Evolutionary conservation across 176 grass and related monocot species (phyloP).

Genomic region (Hyparrhenia diplandra): DNA sequence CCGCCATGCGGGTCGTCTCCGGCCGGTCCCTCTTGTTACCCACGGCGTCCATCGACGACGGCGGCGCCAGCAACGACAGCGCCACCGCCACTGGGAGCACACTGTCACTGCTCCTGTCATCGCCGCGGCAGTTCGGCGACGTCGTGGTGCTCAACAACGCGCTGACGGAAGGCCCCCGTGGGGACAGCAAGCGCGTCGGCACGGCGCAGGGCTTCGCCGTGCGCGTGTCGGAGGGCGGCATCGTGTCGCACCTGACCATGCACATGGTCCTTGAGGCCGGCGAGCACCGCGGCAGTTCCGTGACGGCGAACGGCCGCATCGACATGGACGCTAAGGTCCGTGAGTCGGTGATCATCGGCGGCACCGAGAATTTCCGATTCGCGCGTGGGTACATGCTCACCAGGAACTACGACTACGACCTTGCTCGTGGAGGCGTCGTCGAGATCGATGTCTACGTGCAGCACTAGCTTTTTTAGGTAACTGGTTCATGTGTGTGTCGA

Average conservation of each 20-base stretch:
- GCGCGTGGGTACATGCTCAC: slow-evolving; percentile 41
- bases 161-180: slow-evolving; percentile 1
- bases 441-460: slow-evolving; percentile 45
- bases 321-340: slow-evolving; percentile 27
- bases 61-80: background rate
- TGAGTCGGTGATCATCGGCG: slow-evolving; percentile 57
- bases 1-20: slow-evolving; percentile 29
- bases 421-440: slow-evolving; percentile 43
- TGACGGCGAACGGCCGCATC: slow-evolving; percentile 38
- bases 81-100: background rate
- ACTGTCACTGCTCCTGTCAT: background rate
- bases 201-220: slow-evolving; percentile 29
- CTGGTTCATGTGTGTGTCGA: too few species aligned
- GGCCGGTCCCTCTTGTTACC: background rate
- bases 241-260: slow-evolving; percentile 42
- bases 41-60: background rate
- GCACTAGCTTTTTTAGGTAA: too few species aligned
- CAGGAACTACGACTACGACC: slow-evolving; percentile 48
- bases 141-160: slow-evolving; percentile 41
- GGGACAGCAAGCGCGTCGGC: slow-evolving; percentile 14
- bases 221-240: slow-evolving; percentile 31
- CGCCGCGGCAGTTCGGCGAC: slow-evolving; percentile 33
- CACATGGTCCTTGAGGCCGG: slow-evolving; percentile 45
- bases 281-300: slow-evolving; percentile 38
- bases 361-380: slow-evolving; percentile 44